Conservation (phyloP, 371 early-diverging fungal genomes). For the Actinomortierella ambigua region DNA sequence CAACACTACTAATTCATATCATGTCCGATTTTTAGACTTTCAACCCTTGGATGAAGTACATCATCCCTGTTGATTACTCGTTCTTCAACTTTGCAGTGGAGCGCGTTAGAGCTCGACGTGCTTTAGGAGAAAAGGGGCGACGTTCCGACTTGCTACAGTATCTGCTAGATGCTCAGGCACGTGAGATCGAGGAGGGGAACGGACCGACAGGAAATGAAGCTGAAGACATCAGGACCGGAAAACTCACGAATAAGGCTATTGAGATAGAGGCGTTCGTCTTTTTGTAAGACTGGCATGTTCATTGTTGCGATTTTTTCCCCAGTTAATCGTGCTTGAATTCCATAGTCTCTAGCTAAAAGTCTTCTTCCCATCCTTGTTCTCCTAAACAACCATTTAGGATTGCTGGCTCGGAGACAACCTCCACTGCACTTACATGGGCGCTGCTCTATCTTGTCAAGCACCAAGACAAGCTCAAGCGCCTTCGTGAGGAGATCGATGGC, state of each 20-base stretch:
- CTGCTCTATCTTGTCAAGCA: conserved; percentile 5
- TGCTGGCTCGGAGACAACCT: conserved; percentile 15
- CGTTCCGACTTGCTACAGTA: conserved; percentile 27
- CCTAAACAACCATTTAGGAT: background rate
- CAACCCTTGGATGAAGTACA: conserved; percentile 2
- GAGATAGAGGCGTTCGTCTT: conserved; percentile 3
- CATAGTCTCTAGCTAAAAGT: background rate
- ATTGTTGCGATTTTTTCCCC: background rate
- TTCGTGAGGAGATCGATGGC: conserved; percentile 12
- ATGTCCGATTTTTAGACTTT: conserved; percentile 1
- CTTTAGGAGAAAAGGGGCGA: conserved; percentile 9
- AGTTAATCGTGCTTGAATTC: background rate
- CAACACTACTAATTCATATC: conserved; percentile 6
- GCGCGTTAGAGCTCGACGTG: background rate
- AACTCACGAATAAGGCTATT: conserved; percentile 4
- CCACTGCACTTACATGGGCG: conserved; percentile 8
- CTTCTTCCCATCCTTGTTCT: background rate
- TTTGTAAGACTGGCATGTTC: background rate
- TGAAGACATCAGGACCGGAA: conserved; percentile 15
- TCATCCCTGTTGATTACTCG: conserved; percentile 1
- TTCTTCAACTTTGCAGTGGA: conserved; percentile 1
- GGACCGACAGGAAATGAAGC: conserved; percentile 14
- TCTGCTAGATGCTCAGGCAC: conserved; percentile 19
- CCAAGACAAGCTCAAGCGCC: conserved; percentile 5
- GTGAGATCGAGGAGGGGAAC: conserved; percentile 13